Conservation (phyloP, 1,139 yeast species). For the Hyphopichia fennica region DNA sequence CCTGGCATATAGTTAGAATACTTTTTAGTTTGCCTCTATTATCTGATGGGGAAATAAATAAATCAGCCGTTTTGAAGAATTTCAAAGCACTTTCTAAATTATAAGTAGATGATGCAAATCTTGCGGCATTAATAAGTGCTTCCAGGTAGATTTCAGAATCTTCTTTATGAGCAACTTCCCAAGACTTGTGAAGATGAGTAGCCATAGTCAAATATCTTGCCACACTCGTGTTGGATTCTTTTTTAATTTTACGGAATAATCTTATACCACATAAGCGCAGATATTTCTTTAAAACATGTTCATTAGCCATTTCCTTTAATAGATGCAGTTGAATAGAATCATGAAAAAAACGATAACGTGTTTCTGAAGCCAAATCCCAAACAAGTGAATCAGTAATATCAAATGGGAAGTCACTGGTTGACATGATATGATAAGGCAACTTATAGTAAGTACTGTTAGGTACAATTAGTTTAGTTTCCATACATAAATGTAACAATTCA, state of each 20-base stretch:
- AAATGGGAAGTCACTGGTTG: constrained; percentile 35
- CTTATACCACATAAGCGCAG: constrained; percentile 48
- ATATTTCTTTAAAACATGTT: constrained; percentile 26
- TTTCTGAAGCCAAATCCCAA: constrained; percentile 34
- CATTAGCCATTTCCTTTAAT: constrained; percentile 22
- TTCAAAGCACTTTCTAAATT: constrained; percentile 30
- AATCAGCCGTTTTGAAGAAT: constrained; percentile 31
- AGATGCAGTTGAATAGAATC: constrained; percentile 31
- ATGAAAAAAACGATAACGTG: constrained; percentile 37
- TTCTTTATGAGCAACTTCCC: constrained; percentile 22
- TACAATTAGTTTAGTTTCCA: constrained; percentile 31
- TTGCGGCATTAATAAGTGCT: constrained; percentile 37
- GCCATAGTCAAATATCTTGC: constrained; percentile 34
- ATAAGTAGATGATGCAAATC: constrained; percentile 34
- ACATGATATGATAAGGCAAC: constrained; percentile 44
- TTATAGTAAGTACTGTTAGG: constrained; percentile 50
- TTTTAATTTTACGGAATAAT: constrained; percentile 25
- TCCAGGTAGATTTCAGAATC: constrained; percentile 29
- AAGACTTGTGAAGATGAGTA: constrained; percentile 31
- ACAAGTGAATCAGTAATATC: constrained; percentile 36
- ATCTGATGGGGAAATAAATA: constrained; percentile 21
- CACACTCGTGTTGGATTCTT: constrained; percentile 18
- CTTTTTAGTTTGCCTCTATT: constrained; percentile 21
- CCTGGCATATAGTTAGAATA: constrained; percentile 34
- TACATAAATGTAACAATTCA: constrained; percentile 32